phyloP scores from a whole-genome alignment of 257 asterid genomes.

The Nicotiana undulata region DNA sequence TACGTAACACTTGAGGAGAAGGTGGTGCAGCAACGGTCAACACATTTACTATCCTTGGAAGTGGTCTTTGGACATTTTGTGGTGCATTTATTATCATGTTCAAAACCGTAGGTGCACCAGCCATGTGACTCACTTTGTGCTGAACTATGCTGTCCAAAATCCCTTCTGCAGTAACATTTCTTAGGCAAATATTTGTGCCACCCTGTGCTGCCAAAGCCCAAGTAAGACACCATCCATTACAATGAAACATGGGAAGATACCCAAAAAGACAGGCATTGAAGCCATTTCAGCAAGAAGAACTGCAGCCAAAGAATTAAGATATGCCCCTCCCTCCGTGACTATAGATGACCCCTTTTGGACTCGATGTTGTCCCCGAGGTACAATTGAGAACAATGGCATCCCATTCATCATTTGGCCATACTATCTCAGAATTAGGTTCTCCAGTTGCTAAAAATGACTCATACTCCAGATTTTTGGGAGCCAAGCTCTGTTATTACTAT shows the following conservation, averaged over 20 bases:
- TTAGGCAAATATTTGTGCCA: constrained; percentile 3
- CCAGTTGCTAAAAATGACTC: not conserved
- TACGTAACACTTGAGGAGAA: not conserved
- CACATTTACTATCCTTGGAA: not conserved
- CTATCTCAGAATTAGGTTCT: not conserved
- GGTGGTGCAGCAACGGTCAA: constrained; percentile 1
- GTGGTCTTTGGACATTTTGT: not conserved
- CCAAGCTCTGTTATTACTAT: not conserved
- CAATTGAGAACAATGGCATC: constrained; percentile 3
- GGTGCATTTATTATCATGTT: not conserved
- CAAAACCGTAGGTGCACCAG: constrained; percentile 1
- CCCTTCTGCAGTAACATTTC: not conserved
- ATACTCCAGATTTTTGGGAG: not conserved
- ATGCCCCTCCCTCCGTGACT: constrained; percentile 3
- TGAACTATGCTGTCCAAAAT: not conserved
- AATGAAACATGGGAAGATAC: constrained; percentile 4
- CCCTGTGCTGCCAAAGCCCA: constrained; percentile 5
- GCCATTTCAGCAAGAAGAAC: not conserved
- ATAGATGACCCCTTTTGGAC: not conserved
- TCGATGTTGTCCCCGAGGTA: constrained; percentile 3
- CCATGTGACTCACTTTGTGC: not conserved
- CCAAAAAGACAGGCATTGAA: not conserved
- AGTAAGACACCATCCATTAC: not conserved
- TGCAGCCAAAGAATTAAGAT: not conserved
- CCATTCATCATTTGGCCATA: constrained; percentile 1